Conservation (phyloP, 2,329 filamentous ascomycete species). For the Camptophora hylomeconis region DNA sequence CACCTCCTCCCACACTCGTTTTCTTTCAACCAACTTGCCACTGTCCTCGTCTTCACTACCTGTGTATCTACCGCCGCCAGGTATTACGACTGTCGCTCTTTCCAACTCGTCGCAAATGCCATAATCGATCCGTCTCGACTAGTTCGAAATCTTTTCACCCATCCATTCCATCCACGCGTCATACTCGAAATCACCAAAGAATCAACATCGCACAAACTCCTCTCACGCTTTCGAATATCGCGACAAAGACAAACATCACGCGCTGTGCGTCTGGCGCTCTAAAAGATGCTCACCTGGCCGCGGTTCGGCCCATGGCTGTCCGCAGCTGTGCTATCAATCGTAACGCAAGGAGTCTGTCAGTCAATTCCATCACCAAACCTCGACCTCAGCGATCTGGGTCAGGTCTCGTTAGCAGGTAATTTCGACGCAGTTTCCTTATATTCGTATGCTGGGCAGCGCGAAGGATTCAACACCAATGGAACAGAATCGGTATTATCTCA, state of each 20-base stretch:
- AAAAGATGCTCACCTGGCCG: conserved; percentile 13
- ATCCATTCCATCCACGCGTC: conserved; percentile 5
- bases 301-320: conserved; percentile 10
- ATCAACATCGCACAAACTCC: too few relatives aligned
- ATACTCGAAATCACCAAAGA: too few relatives aligned
- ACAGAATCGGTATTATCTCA: conserved; percentile 68
- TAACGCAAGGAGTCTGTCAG: conserved; percentile 9
- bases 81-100: conserved; percentile 18
- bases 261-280: conserved; percentile 9
- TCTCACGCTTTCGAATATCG: too few relatives aligned
- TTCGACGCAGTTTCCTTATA: conserved; percentile 88
- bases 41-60: too few relatives aligned
- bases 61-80: too few relatives aligned
- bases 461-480: conserved; percentile 58
- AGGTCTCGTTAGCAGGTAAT: conserved; percentile 74
- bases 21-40: too few relatives aligned
- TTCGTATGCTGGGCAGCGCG: conserved; percentile 66
- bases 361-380: conserved; percentile 57
- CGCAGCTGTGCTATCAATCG: conserved; percentile 9
- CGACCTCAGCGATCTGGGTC: conserved; percentile 64
- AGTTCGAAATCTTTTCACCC: conserved; percentile 8
- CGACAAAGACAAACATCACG: too few relatives aligned
- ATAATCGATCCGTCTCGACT: conserved; percentile 2
- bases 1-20: too few relatives aligned
- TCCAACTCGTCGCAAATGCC: conserved; percentile 12